Conservation (phyloP, 208 protist genomes). For the Trypanosoma cruzi region DNA sequence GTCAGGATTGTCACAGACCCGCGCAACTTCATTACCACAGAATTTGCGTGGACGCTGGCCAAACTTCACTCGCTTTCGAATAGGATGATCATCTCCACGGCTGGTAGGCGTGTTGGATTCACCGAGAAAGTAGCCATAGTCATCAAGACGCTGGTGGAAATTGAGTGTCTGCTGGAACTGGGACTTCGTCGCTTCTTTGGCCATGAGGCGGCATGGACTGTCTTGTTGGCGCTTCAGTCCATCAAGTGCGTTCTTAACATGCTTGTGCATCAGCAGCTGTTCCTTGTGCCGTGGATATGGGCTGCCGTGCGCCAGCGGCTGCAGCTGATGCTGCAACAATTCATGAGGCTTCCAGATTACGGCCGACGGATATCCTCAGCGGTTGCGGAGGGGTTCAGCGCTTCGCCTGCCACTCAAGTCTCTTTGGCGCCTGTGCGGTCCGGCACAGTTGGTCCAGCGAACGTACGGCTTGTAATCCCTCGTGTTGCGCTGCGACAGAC, state of each 20-base stretch:
- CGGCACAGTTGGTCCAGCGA: slow-evolving; percentile 33
- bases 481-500: slow-evolving; percentile 50
- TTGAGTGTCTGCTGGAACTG: slow-evolving; percentile 69
- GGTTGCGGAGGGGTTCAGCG: not conserved
- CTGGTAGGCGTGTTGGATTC: slow-evolving; percentile 30
- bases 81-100: slow-evolving; percentile 44
- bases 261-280: slow-evolving; percentile 66
- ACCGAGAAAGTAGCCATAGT: slow-evolving; percentile 37
- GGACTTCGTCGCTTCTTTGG: slow-evolving; percentile 55
- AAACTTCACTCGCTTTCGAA: slow-evolving; percentile 71
- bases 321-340: not conserved
- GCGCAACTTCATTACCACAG: slow-evolving; percentile 59
- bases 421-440: slow-evolving; percentile 16
- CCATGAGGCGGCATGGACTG: slow-evolving; percentile 55
- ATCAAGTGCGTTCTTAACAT: slow-evolving; percentile 68
- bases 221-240: slow-evolving; percentile 53
- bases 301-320: slow-evolving; percentile 29
- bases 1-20: slow-evolving; percentile 67
- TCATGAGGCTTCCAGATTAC: not conserved
- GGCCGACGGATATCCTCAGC: not conserved
- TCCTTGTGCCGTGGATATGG: slow-evolving; percentile 73
- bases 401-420: not conserved
- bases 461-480: slow-evolving; percentile 70
- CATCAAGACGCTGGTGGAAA: slow-evolving; percentile 39
- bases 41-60: slow-evolving; percentile 58